Base-by-base conservation (phyloP, 495 filamentous ascomycete species). In the Aspergillus nanangensis region DNA sequence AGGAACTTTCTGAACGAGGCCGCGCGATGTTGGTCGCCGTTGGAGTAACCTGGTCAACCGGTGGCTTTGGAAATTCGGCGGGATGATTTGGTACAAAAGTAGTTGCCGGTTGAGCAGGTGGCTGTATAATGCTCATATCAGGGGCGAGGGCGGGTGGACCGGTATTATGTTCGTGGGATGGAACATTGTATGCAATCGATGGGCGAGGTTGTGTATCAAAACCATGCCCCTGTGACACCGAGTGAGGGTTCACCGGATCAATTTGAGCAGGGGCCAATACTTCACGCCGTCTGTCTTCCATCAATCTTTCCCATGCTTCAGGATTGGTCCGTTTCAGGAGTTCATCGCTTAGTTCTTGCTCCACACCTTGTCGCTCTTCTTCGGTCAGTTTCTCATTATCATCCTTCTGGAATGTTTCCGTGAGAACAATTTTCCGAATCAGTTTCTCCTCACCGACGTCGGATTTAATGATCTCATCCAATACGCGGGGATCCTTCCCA, bases 401-500 rank as follows among this genome's bases (percentile, higher is more conserved):
- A 35, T 84, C 77, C 21, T 60, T 62, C 41, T 76, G 69, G 48
- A 85, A 79, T 0, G 78, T 82, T 46, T 86, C 74, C 1, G 74
- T 81, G 22, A 80, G 62, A 4, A 62, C 60, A 44, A 86, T 79
- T 0, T 62, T 65, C 5, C 76, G 61, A 49, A 87, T 79, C n/a
- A 57, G 60, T 7, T 47, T 47, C n/a, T 57, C 50, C 5, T 55
- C 49, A 22, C 36, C 20, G 18, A 44, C 48, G 37, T 63, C 52
- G 31, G 50, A 42, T 4, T 54, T 45, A 4, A 95, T 62, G 1
- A 96, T 73, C 20, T 67, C 71, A 51, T 93, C 90, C 2, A 96
- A 65, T 7, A 95, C 79, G 0, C 47, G 19, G 4, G 71, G 71
- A 56, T 96, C 91, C 45, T 83, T 83, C 0, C 82, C 82, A 8